phyloP scores from a whole-genome alignment of 352 stramenopile genomes.

The Phytophthora colocasiae region DNA sequence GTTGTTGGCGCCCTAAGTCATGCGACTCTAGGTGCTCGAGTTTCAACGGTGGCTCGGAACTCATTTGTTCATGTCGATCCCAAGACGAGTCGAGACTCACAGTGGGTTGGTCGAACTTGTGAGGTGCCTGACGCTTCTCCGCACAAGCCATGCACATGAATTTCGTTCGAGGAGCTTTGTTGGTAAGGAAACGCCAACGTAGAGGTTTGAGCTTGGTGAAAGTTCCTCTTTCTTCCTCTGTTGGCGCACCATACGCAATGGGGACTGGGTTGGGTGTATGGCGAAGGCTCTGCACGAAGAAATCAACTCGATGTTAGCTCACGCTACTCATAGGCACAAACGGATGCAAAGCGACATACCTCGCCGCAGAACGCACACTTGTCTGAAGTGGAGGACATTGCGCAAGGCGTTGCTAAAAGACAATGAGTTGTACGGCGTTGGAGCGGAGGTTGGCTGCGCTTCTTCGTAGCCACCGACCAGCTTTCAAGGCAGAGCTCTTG shows the following conservation, averaged over 20 bases:
- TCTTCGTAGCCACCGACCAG: conserved; percentile 11
- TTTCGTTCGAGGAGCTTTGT: conserved; percentile 28
- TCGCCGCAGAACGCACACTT: conserved; percentile 34
- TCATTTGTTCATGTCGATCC: conserved; percentile 7
- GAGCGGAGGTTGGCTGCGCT: background rate
- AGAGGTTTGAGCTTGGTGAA: conserved; percentile 35
- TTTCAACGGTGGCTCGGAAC: conserved; percentile 8
- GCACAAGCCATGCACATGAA: conserved; percentile 34
- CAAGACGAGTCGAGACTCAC: conserved; percentile 25
- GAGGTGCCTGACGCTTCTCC: conserved; percentile 25
- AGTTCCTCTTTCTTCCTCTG: conserved; percentile 7
- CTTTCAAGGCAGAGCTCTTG: conserved; percentile 8
- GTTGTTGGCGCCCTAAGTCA: conserved; percentile 9
- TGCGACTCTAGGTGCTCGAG: conserved; percentile 26
- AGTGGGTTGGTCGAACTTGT: conserved; percentile 4
- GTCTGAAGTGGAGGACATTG: conserved; percentile 31
- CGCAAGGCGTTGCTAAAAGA: background rate
- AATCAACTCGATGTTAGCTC: conserved; percentile 11
- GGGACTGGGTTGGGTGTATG: conserved; percentile 24
- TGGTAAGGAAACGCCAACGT: conserved; percentile 36
- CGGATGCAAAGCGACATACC: conserved; percentile 23
- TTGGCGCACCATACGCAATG: conserved; percentile 16
- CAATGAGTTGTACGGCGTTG: conserved; percentile 2
- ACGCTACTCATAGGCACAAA: conserved; percentile 13
- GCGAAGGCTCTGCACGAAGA: conserved; percentile 22